phyloP scores from a whole-genome alignment of 2,329 filamentous ascomycete species.

The Penicillium verrucosum region DNA sequence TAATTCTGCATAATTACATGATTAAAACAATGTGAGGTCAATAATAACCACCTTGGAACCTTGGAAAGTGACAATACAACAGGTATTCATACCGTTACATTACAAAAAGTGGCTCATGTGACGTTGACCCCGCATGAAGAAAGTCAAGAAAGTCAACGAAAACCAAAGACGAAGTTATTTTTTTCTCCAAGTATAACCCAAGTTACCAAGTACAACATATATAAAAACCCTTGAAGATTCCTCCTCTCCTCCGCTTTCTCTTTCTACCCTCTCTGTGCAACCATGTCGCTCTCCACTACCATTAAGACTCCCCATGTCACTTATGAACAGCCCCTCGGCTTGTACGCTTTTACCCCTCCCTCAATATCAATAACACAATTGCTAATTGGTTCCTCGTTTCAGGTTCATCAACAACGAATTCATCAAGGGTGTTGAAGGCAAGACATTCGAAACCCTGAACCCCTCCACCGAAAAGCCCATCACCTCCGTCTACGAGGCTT shows the following conservation, averaged over 20 bases:
- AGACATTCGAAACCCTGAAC: slow-evolving; percentile 91
- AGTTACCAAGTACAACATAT: not conserved
- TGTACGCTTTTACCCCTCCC: slow-evolving; percentile 25
- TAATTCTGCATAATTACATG: too few relatives aligned
- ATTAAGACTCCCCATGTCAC: slow-evolving; percentile 41
- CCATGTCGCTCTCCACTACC: slow-evolving; percentile 40
- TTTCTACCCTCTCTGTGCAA: slow-evolving; percentile 5
- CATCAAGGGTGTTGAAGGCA: slow-evolving; percentile 76
- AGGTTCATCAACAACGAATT: slow-evolving; percentile 54
- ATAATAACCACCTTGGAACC: not conserved
- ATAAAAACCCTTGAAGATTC: not conserved
- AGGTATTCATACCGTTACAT: not conserved
- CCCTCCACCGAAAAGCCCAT: slow-evolving; percentile 81
- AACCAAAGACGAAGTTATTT: not conserved
- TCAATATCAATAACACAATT: not conserved
- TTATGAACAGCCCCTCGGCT: slow-evolving; percentile 43
- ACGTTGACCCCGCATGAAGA: slow-evolving; percentile 1
- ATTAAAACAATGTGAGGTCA: too few relatives aligned
- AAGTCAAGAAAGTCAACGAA: not conserved
- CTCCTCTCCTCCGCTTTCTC: not conserved
- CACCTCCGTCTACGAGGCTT: slow-evolving; percentile 76
- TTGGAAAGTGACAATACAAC: not conserved
- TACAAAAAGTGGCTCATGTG: not conserved
- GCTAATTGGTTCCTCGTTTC: slow-evolving; percentile 66
- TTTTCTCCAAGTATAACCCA: too few relatives aligned